Evolutionary conservation across 2,329 filamentous ascomycete species (phyloP).

Genomic region (Arthrocladium fulminans): DNA sequence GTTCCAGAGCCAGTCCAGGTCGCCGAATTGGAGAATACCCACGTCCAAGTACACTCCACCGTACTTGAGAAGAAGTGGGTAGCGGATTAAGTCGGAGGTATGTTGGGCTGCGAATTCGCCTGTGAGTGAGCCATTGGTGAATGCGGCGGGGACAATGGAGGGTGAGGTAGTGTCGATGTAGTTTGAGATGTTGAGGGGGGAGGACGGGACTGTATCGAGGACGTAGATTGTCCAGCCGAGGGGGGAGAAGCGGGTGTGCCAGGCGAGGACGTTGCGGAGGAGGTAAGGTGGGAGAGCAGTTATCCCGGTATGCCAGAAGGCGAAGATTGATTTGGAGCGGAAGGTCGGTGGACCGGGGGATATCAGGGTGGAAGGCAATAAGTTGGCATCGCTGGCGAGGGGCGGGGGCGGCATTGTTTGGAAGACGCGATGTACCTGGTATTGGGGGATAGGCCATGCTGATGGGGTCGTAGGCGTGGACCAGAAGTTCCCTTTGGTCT

Average conservation of each 20-base stretch:
- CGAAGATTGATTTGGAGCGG: conserved; percentile 44
- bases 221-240: conserved; percentile 47
- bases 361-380: neutral
- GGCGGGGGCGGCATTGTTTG: neutral
- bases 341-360: neutral
- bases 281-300: conserved; percentile 42
- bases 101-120: conserved; percentile 46
- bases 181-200: conserved; percentile 41
- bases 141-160: conserved; percentile 41
- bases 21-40: conserved; percentile 48
- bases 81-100: conserved; percentile 50
- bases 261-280: conserved; percentile 45
- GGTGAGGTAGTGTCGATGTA: conserved; percentile 41
- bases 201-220: conserved; percentile 37
- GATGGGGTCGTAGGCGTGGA: no score
- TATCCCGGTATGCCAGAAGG: conserved; percentile 49
- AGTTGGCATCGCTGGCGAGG: neutral
- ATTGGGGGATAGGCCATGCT: neutral
- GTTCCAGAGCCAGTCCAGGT: conserved; percentile 46
- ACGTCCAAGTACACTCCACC: conserved; percentile 52
- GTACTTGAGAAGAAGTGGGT: conserved; percentile 46
- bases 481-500: no score
- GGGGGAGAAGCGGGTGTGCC: conserved; percentile 43
- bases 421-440: neutral
- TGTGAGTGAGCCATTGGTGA: conserved; percentile 39